Base-by-base conservation (phyloP, 768 basidiomycete species). In the Pleurotus giganteus region DNA sequence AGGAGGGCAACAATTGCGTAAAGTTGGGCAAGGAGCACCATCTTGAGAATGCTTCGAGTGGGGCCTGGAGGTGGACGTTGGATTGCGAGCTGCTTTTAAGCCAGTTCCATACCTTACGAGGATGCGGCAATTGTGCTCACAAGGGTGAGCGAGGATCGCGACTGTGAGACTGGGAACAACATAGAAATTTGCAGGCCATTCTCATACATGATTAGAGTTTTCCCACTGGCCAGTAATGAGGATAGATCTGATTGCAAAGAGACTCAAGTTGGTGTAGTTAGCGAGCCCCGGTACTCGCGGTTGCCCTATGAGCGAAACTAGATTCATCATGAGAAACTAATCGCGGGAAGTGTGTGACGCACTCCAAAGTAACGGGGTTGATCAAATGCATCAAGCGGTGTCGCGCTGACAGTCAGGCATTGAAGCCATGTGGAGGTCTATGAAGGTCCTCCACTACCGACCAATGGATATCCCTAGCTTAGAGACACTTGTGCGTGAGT, bases 21-120 rank as follows among this genome's bases (percentile, higher is more conserved):
- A 19, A 52, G 43, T 15, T 39, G 34, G 13, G 56, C 32, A n/a
- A 60, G 39, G 17, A 37, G 53, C 32, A 55, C 52, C 60, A 61
- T 63, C 39, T 12, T 53, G 32, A 49, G 44, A 51, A 28, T 42
- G 28, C 12, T 39, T 52, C 34, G n/a, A 50, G 50, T 42, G 39
- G 52, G 52, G 52, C 37, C 43, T 53, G 19, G 24, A 32, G 19
- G 19, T 15, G 11, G 11, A 21, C 11, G 21, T 27, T 12, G 23
- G 13, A 8, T 17, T 13, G 23, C 8, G 7, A 17, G 11, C n/a
- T n/a, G 39, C 52, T 53, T 53, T 53, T 53, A 53, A 53, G 28
- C 27, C 17, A 37, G 27, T 17, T 27, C 39, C 24, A 36, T 13
- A 11, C 37, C 52, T 15, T 36, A n/a, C 21, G 17, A n/a, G 39